These are phyloP conservation scores for Metschnikowia reukaufii DNA, from an alignment of 805 yeast genomes.

Conservation along the genomic window DNA sequence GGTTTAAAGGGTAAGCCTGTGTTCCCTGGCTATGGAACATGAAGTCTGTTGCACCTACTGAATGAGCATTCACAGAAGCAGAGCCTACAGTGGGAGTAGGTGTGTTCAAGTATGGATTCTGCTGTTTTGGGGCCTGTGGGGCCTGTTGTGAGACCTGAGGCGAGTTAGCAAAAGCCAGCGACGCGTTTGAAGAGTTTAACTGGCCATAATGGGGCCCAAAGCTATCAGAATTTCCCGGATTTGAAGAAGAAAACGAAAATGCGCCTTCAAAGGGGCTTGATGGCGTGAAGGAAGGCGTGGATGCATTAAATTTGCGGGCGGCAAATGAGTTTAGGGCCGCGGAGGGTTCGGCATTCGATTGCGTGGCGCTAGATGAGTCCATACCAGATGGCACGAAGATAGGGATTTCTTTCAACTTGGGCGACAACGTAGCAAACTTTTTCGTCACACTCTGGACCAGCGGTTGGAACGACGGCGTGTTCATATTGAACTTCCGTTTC, in stretches of 20 bases:
- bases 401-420: conserved; percentile 48
- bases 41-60: conserved; percentile 14
- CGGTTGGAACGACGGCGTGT: conserved; percentile 47
- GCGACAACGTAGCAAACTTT: conserved; percentile 49
- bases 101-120: conserved; percentile 26
- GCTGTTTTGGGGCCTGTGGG: conserved; percentile 17
- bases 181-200: conserved; percentile 17
- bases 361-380: too few relatives aligned
- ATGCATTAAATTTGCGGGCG: conserved; percentile 33
- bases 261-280: conserved; percentile 18
- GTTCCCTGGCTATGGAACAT: conserved; percentile 17
- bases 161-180: conserved; percentile 6
- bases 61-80: conserved; percentile 10
- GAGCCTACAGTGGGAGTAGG: conserved; percentile 10
- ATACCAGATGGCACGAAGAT: conserved; percentile 48
- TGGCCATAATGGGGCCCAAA: conserved; percentile 9
- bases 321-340: conserved; percentile 9
- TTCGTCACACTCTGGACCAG: conserved; percentile 28
- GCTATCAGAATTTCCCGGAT: conserved; percentile 8
- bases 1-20: conserved; percentile 57
- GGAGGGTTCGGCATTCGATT: conserved; percentile 9
- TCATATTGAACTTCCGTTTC: conserved; percentile 36
- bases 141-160: conserved; percentile 15
- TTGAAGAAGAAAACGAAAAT: conserved; percentile 7
- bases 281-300: conserved; percentile 44